Conservation (phyloP, 345 rosid genomes). For the Noccaea bulbosa region DNA sequence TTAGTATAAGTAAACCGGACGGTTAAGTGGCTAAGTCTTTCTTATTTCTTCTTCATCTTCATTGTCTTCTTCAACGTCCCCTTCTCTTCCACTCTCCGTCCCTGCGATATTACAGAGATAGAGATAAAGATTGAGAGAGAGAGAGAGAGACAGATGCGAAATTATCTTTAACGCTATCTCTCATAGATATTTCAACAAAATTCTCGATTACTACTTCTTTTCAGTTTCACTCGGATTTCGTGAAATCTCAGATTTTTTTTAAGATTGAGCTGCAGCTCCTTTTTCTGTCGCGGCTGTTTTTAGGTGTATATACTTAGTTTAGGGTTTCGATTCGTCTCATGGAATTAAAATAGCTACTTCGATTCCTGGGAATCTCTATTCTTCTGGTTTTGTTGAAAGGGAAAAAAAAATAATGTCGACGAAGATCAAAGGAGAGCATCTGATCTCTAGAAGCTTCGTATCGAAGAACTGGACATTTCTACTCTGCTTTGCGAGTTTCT, state of each 20-base stretch:
- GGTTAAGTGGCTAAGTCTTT: constrained; percentile 28
- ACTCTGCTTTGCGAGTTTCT: constrained; percentile 80
- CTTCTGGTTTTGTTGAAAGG: not conserved
- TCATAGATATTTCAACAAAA: not conserved
- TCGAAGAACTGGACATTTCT: constrained; percentile 76
- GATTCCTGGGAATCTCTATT: not conserved
- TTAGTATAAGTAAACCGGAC: constrained; percentile 33
- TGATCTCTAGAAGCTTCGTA: constrained; percentile 48
- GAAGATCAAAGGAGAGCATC: constrained; percentile 71
- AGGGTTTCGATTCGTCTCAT: constrained; percentile 1
- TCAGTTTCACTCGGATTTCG: not conserved
- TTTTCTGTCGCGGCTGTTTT: not conserved
- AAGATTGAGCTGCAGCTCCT: constrained; percentile 23
- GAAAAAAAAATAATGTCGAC: constrained; percentile 50
- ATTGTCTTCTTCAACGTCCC: constrained; percentile 28
- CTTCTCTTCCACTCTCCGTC: constrained; percentile 32
- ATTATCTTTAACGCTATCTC: not conserved
- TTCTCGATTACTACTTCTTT: not conserved
- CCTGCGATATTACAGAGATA: constrained; percentile 19
- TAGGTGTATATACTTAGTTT: not conserved
- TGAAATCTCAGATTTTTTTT: constrained; percentile 35
- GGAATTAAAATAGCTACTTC: constrained; percentile 21
- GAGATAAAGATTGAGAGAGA: not conserved
- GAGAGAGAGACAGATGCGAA: not conserved
- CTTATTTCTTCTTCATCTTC: constrained; percentile 30